These are phyloP conservation scores for Candida patagonica DNA, from an alignment of 805 yeast species.

Conservation along the genomic window DNA sequence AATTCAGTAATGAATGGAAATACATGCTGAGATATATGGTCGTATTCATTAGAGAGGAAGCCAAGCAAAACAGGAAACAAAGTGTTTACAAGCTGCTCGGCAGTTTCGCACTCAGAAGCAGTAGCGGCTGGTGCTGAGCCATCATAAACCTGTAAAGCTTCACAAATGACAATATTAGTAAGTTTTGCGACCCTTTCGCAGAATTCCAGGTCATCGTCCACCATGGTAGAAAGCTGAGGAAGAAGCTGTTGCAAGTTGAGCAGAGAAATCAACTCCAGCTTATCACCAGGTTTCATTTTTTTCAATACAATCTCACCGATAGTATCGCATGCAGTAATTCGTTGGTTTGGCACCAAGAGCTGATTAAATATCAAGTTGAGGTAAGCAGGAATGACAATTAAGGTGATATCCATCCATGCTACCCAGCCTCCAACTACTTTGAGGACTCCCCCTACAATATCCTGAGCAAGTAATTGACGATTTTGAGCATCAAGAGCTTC, in stretches of 20 bases:
- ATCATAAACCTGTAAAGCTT: conserved; percentile 61
- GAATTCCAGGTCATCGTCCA: conserved; percentile 48
- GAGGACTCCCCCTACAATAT: conserved; percentile 49
- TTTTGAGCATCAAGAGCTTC: conserved; percentile 5
- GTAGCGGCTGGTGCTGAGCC: conserved; percentile 23
- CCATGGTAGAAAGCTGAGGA: conserved; percentile 30
- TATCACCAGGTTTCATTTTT: conserved; percentile 68
- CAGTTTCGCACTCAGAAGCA: conserved; percentile 22
- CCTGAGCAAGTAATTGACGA: conserved; percentile 21
- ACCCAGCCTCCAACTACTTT: conserved; percentile 75
- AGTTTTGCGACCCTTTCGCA: conserved; percentile 69
- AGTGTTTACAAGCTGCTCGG: conserved; percentile 42
- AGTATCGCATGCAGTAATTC: conserved; percentile 48
- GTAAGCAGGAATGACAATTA: conserved; percentile 55
- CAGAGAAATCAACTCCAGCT: conserved; percentile 58
- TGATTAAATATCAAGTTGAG: conserved; percentile 50
- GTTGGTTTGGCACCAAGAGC: conserved; percentile 39
- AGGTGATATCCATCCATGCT: conserved; percentile 82
- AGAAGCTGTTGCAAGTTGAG: conserved; percentile 54
- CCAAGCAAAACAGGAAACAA: conserved; percentile 65
- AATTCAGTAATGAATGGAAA: conserved; percentile 74
- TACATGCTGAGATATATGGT: conserved; percentile 77
- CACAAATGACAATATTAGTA: conserved; percentile 63
- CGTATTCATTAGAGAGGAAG: conserved; percentile 73
- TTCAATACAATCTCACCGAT: conserved; percentile 59